Evolutionary conservation across 768 basidiomycete species (phyloP), one percentile per base, ranked within the genome.

Genomic region (Gymnopilus junonius): DNA sequence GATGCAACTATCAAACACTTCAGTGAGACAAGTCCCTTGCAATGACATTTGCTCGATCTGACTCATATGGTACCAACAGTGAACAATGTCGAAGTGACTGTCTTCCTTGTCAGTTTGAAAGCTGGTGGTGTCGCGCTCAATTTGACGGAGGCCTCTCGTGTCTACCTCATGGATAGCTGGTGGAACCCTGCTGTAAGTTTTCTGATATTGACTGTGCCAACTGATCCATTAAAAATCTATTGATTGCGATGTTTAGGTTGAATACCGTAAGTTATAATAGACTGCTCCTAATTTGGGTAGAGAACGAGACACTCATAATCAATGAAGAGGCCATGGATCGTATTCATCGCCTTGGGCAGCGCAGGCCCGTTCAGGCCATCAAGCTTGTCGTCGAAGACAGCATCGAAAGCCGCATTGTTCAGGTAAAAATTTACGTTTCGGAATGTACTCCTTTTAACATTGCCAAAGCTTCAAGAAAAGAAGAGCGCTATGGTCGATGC

Each of bases 121-220:
- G 97, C 97, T 1, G 97, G 97, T 53, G 96, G 96, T 73, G 95
- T 95, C 4, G 94, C 93, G 3, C 82, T 97, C 54, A 95, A 95
- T 73, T 74, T 95, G 67, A 94, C 93, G 0, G 93, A 94, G 74
- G 95, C 95, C 0, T 94, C 93, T 34, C 91, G 93, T 27, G 95
- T 97, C 20, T 97, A 94, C 75, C 85, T 97, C 70, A 97, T 98
- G 95, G 97, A 97, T 73, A 93, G 91, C 67, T 97, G 94, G 94
- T 97, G 96, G 96, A 99, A 99, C 73, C 96, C 96, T 7, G 95
- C 95, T n/a, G 93, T 91, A 77, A 60, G 76, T 70, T 29, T 50
- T 59, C 20, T 39, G 31, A 23, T 10, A 21, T 8, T 45, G 12
- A 27, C 48, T 29, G 12, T 5, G 14, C n/a, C 27, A 17, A 51